phyloP scores from a whole-genome alignment of 768 basidiomycete species.

The Amanita muscaria region DNA sequence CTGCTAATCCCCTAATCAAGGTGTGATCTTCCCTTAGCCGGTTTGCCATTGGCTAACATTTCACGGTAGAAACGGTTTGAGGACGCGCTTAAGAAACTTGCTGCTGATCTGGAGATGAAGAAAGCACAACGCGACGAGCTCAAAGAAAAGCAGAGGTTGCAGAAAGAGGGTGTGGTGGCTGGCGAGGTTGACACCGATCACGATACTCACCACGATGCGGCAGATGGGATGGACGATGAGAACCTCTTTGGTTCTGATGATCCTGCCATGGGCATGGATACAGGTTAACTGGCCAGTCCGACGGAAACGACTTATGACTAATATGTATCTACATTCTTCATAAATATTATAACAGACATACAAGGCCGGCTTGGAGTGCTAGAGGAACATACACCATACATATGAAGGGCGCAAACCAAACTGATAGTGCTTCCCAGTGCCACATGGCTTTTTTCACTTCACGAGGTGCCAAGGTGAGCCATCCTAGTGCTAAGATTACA shows the following conservation, averaged over 20 bases:
- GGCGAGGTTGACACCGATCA: slow-evolving; percentile 31
- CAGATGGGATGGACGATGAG: slow-evolving; percentile 21
- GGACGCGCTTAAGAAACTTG: slow-evolving; percentile 83
- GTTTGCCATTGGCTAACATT: slow-evolving; percentile 1
- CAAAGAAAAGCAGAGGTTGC: slow-evolving; percentile 62
- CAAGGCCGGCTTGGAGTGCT: slow-evolving; percentile 60
- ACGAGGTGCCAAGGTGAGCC: slow-evolving; percentile 40
- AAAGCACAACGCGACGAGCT: slow-evolving; percentile 70
- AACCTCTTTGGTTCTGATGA: slow-evolving; percentile 46
- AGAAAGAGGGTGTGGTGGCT: slow-evolving; percentile 54
- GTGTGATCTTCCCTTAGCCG: slow-evolving; percentile 26
- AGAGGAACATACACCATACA: slow-evolving; percentile 75
- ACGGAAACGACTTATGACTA: too few relatives aligned
- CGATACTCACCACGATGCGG: slow-evolving; percentile 25
- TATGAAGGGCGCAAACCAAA: slow-evolving; percentile 79
- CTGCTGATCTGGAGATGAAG: slow-evolving; percentile 82
- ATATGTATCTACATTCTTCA: background rate
- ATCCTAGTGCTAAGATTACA: slow-evolving; percentile 42
- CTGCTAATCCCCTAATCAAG: slow-evolving; percentile 81
- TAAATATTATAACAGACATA: slow-evolving; percentile 27
- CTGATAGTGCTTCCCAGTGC: slow-evolving; percentile 73
- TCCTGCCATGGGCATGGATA: slow-evolving; percentile 25
- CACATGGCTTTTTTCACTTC: slow-evolving; percentile 47
- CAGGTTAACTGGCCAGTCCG: too few relatives aligned
- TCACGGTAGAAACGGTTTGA: slow-evolving; percentile 76